Evolutionary conservation across 2,329 filamentous ascomycete genomes (phyloP).

Genomic region (Hypoxylon sp.): DNA sequence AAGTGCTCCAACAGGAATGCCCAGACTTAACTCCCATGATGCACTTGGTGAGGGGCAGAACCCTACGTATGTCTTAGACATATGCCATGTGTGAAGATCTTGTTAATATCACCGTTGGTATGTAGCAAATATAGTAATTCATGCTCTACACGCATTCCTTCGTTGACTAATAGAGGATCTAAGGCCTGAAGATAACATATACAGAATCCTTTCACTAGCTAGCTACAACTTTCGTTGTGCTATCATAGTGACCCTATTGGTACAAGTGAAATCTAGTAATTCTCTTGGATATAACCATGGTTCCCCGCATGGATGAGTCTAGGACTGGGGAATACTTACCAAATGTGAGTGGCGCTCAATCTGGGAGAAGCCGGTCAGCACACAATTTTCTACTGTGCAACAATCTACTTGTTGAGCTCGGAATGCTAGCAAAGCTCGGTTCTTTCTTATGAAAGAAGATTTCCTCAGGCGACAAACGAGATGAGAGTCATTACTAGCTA

Average conservation of each 20-base stretch:
- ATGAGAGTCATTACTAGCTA: background rate
- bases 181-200: background rate
- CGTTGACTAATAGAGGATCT: background rate
- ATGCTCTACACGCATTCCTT: background rate
- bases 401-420: background rate
- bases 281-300: background rate
- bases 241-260: background rate
- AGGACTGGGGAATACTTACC: background rate
- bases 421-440: background rate
- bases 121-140: background rate
- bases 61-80: conserved; percentile 28
- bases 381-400: background rate
- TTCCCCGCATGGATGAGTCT: background rate
- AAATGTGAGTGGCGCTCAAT: background rate
- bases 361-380: background rate
- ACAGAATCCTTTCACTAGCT: background rate
- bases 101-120: background rate
- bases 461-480: background rate
- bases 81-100: conserved; percentile 25
- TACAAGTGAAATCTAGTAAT: background rate
- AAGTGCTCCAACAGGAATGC: conserved; percentile 20
- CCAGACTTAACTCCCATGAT: conserved; percentile 6
- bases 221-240: background rate
- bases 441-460: background rate
- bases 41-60: background rate